phyloP scores from a whole-genome alignment of 352 stramenopile species.

The Stephanocyclus meneghinianus region DNA sequence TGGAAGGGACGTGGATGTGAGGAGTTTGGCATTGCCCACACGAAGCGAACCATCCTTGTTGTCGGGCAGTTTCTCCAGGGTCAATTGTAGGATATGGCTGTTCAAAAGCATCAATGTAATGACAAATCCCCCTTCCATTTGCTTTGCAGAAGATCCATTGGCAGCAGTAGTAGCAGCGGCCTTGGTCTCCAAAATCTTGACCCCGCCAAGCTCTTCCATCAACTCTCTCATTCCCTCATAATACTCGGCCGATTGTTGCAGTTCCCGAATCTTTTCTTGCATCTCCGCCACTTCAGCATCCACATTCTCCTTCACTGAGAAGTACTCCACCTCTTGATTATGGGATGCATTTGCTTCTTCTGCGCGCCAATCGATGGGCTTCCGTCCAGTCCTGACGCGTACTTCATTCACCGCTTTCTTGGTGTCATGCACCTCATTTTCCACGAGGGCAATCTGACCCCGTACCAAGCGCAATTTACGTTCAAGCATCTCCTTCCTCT shows the following conservation, averaged over 20 bases:
- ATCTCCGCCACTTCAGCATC: slow-evolving; percentile 43
- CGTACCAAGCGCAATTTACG: slow-evolving; percentile 27
- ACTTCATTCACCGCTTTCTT: slow-evolving; percentile 36
- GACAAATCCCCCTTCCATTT: slow-evolving; percentile 17
- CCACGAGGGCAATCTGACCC: slow-evolving; percentile 32
- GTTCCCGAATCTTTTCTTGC: slow-evolving; percentile 43
- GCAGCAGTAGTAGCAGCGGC: background rate
- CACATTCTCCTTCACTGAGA: slow-evolving; percentile 1
- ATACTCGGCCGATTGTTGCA: slow-evolving; percentile 60
- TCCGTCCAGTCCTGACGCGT: slow-evolving; percentile 34
- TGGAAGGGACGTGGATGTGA: slow-evolving; percentile 35
- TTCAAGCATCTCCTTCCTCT: slow-evolving; percentile 38
- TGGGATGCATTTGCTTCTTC: slow-evolving; percentile 5
- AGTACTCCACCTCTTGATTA: slow-evolving; percentile 8
- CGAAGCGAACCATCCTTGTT: background rate
- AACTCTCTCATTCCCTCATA: slow-evolving; percentile 64
- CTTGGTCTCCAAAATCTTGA: slow-evolving; percentile 59
- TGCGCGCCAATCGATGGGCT: slow-evolving; percentile 21
- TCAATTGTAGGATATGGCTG: slow-evolving; percentile 54
- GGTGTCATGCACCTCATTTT: slow-evolving; percentile 36
- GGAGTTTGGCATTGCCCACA: slow-evolving; percentile 35
- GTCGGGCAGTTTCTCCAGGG: slow-evolving; percentile 12
- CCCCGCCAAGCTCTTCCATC: slow-evolving; percentile 66
- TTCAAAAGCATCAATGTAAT: slow-evolving; percentile 55
- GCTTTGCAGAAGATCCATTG: slow-evolving; percentile 12